Percentiles rank a stretch among this genome's conserved stretches.
Evolutionary conservation across 257 asterid genomes (phyloP).

Genomic region (Ballota nigra): DNA sequence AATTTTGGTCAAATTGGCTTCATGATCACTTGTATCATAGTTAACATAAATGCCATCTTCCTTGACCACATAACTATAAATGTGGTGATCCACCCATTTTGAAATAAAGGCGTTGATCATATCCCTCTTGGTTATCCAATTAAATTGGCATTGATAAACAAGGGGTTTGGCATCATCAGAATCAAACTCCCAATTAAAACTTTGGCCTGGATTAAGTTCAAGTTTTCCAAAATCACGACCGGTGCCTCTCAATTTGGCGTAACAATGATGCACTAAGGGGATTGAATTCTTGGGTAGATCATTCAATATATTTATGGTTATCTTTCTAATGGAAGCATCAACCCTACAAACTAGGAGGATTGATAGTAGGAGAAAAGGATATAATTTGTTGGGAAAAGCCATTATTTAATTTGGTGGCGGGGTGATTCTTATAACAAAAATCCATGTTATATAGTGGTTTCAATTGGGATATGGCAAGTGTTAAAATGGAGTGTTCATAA

Average conservation of each 20-base stretch:
- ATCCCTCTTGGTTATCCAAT: neutral
- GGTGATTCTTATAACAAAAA: neutral
- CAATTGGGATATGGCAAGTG: too few relatives aligned
- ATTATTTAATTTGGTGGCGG: neutral
- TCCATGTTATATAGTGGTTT: too few relatives aligned
- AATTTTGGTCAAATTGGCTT: neutral
- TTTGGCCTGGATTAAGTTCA: neutral
- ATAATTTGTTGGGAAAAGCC: neutral
- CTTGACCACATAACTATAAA: neutral
- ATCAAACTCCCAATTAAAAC: neutral
- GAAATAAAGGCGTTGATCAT: neutral
- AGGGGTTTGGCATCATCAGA: neutral
- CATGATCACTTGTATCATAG: neutral
- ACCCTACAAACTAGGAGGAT: neutral
- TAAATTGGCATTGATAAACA: neutral
- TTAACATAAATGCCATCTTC: conserved; percentile 3
- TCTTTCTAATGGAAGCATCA: neutral
- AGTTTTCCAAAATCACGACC: neutral
- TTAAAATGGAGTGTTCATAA: too few relatives aligned
- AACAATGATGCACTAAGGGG: neutral
- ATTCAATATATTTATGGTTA: neutral
- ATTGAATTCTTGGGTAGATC: neutral
- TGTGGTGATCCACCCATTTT: neutral
- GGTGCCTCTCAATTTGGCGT: neutral
- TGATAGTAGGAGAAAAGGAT: neutral